These are phyloP conservation scores for Phytophthora fragariae DNA, from an alignment of 352 stramenopile species.

Conservation along the genomic window DNA sequence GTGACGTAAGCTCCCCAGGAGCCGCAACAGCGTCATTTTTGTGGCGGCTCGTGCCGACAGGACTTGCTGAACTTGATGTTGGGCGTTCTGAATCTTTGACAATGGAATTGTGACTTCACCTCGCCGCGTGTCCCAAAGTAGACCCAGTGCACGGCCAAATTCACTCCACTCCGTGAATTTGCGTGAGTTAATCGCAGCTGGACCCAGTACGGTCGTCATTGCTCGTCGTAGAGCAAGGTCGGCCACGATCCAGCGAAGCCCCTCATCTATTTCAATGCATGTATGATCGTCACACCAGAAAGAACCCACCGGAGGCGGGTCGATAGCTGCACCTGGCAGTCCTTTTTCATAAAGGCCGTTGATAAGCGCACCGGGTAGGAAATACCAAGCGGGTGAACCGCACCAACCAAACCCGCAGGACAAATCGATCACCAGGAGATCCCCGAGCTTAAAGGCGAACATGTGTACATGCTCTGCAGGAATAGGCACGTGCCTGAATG, in stretches of 20 bases:
- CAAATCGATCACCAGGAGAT: too few species aligned
- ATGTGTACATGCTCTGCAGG: constrained; percentile 4
- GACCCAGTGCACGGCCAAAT: background rate
- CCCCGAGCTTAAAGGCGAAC: constrained; percentile 13
- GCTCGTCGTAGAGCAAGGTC: background rate
- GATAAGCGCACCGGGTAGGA: too few species aligned
- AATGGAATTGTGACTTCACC: background rate
- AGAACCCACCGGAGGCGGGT: background rate
- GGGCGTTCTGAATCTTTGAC: background rate
- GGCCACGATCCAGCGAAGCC: background rate
- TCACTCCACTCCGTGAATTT: constrained; percentile 9
- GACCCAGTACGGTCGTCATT: constrained; percentile 5
- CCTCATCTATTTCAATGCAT: background rate
- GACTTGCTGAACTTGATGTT: background rate
- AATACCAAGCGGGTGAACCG: too few species aligned
- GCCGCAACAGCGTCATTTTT: too few species aligned
- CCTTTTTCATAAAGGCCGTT: too few species aligned
- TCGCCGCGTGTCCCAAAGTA: background rate
- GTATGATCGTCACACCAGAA: constrained; percentile 15
- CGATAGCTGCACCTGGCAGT: background rate
- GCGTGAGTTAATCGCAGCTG: background rate
- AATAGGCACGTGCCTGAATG: constrained; percentile 5
- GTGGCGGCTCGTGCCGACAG: too few species aligned
- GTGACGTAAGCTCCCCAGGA: too few species aligned
- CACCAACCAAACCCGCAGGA: too few species aligned